Evolutionary conservation across 768 basidiomycete species (phyloP).

Genomic region (Strobilomyces dryophilus): DNA sequence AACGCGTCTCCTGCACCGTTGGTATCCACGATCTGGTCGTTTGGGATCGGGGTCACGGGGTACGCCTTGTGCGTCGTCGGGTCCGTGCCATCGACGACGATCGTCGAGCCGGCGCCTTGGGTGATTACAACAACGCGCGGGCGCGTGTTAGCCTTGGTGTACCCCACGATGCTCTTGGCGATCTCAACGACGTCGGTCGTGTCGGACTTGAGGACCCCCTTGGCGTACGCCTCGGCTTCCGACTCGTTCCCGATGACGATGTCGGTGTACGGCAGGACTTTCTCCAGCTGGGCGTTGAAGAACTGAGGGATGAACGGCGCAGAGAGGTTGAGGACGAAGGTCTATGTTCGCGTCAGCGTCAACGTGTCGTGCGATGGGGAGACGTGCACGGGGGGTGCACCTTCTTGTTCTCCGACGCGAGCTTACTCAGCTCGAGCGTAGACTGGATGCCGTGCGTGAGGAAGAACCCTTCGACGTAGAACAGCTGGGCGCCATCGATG

Average conservation of each 20-base stretch:
- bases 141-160: constrained; percentile 73
- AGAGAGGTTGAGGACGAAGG: constrained; percentile 89
- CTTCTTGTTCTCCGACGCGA: constrained; percentile 74
- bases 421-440: constrained; percentile 70
- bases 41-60: constrained; percentile 52
- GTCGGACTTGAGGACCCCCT: constrained; percentile 62
- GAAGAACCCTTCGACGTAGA: constrained; percentile 97
- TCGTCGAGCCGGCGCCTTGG: constrained; percentile 77
- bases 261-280: constrained; percentile 81
- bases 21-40: constrained; percentile 83
- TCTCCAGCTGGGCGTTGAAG: constrained; percentile 77
- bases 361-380: neutral
- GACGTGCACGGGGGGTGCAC: constrained; percentile 30
- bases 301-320: constrained; percentile 97
- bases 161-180: constrained; percentile 70
- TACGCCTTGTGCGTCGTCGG: constrained; percentile 45
- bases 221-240: constrained; percentile 87
- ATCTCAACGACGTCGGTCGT: constrained; percentile 62
- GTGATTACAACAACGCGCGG: constrained; percentile 88
- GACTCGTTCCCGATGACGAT: constrained; percentile 95
- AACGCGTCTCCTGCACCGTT: constrained; percentile 99
- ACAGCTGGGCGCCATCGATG: constrained; percentile 76
- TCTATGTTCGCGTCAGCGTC: constrained; percentile 37
- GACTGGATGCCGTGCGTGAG: constrained; percentile 84
- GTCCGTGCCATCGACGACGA: constrained; percentile 62